phyloP scores from a whole-genome alignment of 2,329 filamentous ascomycete genomes.

The Coleophoma eucalyptorum region DNA sequence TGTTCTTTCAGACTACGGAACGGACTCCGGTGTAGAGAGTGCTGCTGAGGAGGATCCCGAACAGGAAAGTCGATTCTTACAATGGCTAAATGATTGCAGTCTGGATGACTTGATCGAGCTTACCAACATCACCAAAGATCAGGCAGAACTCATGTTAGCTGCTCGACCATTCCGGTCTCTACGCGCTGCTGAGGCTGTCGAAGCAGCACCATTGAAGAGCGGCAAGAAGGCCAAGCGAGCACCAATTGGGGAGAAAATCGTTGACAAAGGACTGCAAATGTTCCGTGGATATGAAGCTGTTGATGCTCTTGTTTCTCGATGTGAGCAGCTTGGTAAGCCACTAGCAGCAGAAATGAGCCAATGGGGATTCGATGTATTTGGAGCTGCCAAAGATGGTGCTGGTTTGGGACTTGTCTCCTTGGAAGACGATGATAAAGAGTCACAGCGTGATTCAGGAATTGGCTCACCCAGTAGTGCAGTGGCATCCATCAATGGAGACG shows the following conservation, averaged over 20 bases:
- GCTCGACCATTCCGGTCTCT: slow-evolving; percentile 72
- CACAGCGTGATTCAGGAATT: slow-evolving; percentile 60
- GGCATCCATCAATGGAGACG: slow-evolving; percentile 30
- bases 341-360: slow-evolving; percentile 60
- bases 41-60: slow-evolving; percentile 34
- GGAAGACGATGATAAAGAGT: slow-evolving; percentile 26
- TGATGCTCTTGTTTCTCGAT: slow-evolving; percentile 74
- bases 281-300: slow-evolving; percentile 78
- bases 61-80: slow-evolving; percentile 57
- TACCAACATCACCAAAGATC: slow-evolving; percentile 67
- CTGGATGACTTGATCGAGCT: slow-evolving; percentile 77
- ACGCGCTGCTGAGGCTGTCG: slow-evolving; percentile 62
- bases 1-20: slow-evolving; percentile 22
- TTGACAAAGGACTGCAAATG: slow-evolving; percentile 68
- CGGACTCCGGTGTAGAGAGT: slow-evolving; percentile 22
- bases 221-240: slow-evolving; percentile 42
- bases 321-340: slow-evolving; percentile 68
- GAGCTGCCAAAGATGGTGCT: slow-evolving; percentile 50
- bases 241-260: slow-evolving; percentile 61
- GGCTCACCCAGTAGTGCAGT: slow-evolving; percentile 52
- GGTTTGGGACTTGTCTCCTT: slow-evolving; percentile 56
- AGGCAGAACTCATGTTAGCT: slow-evolving; percentile 65
- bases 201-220: slow-evolving; percentile 43
- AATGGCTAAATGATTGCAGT: slow-evolving; percentile 79
- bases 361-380: slow-evolving; percentile 66